These are phyloP conservation scores for Cryphonectria parasitica DNA, from an alignment of 2,329 filamentous ascomycete genomes.

Conservation along the genomic window DNA sequence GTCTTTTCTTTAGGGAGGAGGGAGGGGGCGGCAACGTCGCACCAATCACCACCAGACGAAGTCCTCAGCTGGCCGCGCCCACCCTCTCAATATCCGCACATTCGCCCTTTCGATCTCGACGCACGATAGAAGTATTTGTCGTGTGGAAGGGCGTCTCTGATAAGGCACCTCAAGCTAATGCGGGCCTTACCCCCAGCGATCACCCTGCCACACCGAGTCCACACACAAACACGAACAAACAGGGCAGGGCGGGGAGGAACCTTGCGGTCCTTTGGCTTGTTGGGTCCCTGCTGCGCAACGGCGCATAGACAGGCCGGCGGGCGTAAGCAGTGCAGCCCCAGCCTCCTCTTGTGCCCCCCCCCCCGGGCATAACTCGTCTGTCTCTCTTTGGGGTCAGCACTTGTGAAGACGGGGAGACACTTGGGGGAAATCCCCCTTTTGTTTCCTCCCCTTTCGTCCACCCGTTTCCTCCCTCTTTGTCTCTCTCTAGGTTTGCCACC, in stretches of 20 bases:
- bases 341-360: slow-evolving; percentile 4
- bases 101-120: not conserved
- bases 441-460: not conserved
- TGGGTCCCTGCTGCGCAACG: slow-evolving; percentile 5
- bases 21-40: no score
- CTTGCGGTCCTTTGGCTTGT: not conserved
- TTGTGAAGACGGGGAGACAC: not conserved
- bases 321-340: slow-evolving; percentile 17
- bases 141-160: not conserved
- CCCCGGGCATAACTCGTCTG: not conserved
- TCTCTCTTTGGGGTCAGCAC: not conserved
- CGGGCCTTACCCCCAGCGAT: slow-evolving; percentile 2
- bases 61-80: not conserved
- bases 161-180: not conserved
- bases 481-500: not conserved
- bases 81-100: not conserved
- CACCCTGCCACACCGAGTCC: not conserved
- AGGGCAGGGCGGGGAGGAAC: not conserved
- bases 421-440: not conserved
- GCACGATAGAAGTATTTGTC: not conserved
- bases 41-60: not conserved
- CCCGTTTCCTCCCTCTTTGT: not conserved
- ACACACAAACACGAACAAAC: not conserved
- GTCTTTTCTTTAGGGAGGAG: no score
- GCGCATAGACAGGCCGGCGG: slow-evolving; percentile 15